phyloP scores from a whole-genome alignment of 2,329 filamentous ascomycete species.

The Colletotrichum tropicale region DNA sequence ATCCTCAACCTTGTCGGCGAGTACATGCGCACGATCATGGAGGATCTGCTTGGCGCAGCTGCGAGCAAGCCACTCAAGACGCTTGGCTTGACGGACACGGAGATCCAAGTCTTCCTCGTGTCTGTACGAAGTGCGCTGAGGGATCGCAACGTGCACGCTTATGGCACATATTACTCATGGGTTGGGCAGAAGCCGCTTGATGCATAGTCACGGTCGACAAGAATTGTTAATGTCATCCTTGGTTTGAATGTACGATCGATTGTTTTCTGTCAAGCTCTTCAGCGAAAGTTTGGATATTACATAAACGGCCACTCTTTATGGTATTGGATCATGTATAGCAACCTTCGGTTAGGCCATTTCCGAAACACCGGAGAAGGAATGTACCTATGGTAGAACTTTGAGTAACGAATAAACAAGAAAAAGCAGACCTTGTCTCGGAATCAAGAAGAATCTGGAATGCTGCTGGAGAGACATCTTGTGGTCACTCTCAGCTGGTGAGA shows the following conservation, averaged over 20 bases:
- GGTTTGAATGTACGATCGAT: background rate
- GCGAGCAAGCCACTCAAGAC: background rate
- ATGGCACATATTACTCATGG: constrained; percentile 40
- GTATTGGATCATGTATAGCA: background rate
- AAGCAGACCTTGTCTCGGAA: background rate
- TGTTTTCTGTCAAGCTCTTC: background rate
- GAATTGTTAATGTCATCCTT: background rate
- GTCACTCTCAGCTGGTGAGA: background rate
- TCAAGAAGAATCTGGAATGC: background rate
- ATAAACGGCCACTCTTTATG: background rate
- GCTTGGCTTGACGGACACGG: background rate
- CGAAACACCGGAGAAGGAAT: background rate
- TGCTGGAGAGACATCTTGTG: background rate
- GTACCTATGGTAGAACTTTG: background rate
- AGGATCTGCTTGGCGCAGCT: background rate
- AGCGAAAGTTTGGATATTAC: background rate
- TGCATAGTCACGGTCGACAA: background rate
- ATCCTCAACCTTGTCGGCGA: constrained; percentile 31
- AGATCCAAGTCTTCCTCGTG: constrained; percentile 33
- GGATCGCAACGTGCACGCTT: constrained; percentile 42
- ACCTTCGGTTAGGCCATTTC: background rate
- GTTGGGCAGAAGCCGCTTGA: background rate
- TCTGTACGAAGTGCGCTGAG: constrained; percentile 35
- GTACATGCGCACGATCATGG: background rate
- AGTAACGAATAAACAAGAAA: background rate